Conservation (phyloP, 2,329 filamentous ascomycete genomes). For the Fusarium sp. region DNA sequence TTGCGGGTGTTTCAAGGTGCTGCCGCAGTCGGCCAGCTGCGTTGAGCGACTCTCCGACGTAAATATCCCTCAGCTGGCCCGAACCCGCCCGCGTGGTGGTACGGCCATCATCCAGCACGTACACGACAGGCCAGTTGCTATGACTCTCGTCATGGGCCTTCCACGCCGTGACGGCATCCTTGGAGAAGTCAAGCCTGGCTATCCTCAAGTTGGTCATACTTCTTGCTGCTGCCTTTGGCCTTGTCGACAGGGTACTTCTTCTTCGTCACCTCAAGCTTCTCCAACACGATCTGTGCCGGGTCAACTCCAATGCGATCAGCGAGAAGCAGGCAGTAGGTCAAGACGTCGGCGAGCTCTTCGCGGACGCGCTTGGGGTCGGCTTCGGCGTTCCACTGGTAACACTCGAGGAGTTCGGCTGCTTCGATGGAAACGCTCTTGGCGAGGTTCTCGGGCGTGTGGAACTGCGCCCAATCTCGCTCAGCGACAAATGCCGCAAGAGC, state of each 20-base stretch:
- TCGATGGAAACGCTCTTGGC: slow-evolving; percentile 16
- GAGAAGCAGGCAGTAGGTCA: slow-evolving; percentile 13
- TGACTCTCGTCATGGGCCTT: slow-evolving; percentile 5
- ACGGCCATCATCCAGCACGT: slow-evolving; percentile 9
- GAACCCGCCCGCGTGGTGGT: background rate
- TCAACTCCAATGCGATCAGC: background rate
- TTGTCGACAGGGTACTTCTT: background rate
- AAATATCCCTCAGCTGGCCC: background rate
- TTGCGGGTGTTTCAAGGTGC: slow-evolving; percentile 1
- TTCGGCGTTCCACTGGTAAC: slow-evolving; percentile 13
- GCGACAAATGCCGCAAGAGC: slow-evolving; percentile 8
- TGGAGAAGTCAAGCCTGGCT: background rate
- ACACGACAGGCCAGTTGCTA: slow-evolving; percentile 7
- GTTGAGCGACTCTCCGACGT: background rate
- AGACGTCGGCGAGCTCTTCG: slow-evolving; percentile 13
- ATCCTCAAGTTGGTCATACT: slow-evolving; percentile 10
- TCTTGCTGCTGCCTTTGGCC: background rate
- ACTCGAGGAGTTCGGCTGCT: slow-evolving; percentile 15
- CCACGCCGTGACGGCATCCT: slow-evolving; percentile 10
- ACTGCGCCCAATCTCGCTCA: slow-evolving; percentile 20
- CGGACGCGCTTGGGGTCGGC: slow-evolving; percentile 12
- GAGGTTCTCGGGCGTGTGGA: slow-evolving; percentile 15
- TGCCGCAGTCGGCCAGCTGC: background rate
- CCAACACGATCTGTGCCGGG: background rate
- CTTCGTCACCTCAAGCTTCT: background rate